phyloP scores from a whole-genome alignment of 169 alveolate species.

The Plasmodium vinckei region DNA sequence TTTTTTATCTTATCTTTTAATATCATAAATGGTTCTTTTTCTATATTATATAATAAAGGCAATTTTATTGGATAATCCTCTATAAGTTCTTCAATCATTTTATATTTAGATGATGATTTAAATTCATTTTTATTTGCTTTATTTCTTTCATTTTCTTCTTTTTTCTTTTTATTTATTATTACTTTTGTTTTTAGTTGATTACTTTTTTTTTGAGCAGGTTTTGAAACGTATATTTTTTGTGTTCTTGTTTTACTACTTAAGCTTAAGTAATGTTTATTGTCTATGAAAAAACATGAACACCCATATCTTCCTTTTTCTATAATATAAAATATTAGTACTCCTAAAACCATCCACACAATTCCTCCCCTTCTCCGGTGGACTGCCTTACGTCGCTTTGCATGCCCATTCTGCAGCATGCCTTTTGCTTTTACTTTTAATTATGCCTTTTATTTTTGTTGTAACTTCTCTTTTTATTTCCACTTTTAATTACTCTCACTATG shows the following conservation, averaged over 20 bases:
- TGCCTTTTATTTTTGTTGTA: too few relatives aligned
- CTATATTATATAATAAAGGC: neutral
- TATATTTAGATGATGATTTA: conserved; percentile 46
- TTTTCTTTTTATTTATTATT: conserved; percentile 64
- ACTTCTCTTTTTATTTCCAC: too few relatives aligned
- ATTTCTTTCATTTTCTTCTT: conserved; percentile 55
- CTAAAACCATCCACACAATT: too few relatives aligned
- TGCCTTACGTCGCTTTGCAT: neutral
- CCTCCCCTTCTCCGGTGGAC: neutral
- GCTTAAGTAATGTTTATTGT: neutral
- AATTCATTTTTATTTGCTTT: conserved; percentile 15
- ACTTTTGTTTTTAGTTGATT: conserved; percentile 48
- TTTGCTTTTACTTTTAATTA: too few relatives aligned
- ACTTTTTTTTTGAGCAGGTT: conserved; percentile 75
- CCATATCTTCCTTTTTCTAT: too few relatives aligned
- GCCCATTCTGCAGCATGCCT: too few relatives aligned
- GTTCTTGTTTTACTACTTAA: too few relatives aligned
- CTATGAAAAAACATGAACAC: neutral
- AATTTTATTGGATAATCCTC: conserved; percentile 59
- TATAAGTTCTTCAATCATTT: conserved; percentile 51
- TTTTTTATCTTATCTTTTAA: conserved; percentile 71
- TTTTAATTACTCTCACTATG: too few relatives aligned
- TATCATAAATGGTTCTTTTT: conserved; percentile 46
- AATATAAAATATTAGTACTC: too few relatives aligned
- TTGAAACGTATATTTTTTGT: conserved; percentile 24